Percentiles rank a stretch among this genome's conserved stretches.
Conservation (phyloP, 331 rosid species). For the Stylosanthes scabra region DNA sequence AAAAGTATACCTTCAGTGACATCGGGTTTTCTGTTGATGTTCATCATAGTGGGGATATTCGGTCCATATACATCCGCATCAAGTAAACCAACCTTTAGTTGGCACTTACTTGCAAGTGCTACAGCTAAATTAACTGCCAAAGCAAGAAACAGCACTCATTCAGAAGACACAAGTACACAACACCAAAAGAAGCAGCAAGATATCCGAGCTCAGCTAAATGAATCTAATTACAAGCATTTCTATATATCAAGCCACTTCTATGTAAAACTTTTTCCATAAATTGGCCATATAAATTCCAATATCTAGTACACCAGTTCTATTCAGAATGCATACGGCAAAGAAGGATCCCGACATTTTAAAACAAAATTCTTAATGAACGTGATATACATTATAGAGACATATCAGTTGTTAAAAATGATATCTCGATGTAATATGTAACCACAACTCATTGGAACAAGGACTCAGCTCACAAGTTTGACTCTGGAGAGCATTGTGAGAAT, state of each 20-base stretch:
- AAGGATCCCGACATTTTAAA: neutral
- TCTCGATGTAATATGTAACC: neutral
- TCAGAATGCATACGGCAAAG: neutral
- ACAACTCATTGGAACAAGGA: neutral
- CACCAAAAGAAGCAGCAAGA: neutral
- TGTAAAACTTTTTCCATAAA: neutral
- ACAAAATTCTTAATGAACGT: neutral
- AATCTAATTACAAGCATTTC: neutral
- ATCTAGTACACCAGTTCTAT: neutral
- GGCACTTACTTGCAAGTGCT: slow-evolving; percentile 70
- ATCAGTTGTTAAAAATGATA: neutral
- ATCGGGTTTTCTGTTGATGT: slow-evolving; percentile 77
- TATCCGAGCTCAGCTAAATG: neutral
- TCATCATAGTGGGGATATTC: slow-evolving; percentile 94
- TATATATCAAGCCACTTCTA: neutral
- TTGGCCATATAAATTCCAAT: neutral
- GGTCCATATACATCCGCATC: slow-evolving; percentile 98
- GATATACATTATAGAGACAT: neutral
- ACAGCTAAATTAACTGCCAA: slow-evolving; percentile 91
- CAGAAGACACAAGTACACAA: neutral
- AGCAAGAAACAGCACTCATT: slow-evolving; percentile 32
- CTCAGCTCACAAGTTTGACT: neutral
- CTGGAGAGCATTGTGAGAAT: too few species aligned
- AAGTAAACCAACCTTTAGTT: slow-evolving; percentile 90
- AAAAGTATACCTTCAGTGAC: slow-evolving; percentile 62